Evolutionary conservation across 2,329 filamentous ascomycete genomes (phyloP).

Genomic region (Paraphaeosphaeria minitans): DNA sequence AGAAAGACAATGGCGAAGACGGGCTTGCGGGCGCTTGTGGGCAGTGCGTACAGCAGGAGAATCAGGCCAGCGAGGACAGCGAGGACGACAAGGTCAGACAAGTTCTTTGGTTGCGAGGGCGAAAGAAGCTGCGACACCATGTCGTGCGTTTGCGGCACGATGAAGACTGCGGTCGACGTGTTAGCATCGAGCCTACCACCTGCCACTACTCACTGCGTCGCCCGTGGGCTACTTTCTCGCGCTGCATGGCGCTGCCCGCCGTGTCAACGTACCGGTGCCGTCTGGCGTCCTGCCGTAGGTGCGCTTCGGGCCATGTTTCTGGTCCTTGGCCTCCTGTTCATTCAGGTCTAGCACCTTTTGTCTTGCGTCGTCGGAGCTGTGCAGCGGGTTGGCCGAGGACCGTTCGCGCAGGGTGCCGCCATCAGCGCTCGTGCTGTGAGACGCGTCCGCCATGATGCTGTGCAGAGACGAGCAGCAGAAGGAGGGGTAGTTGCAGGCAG

Average conservation of each 20-base stretch:
- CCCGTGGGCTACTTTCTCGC: not conserved
- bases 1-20: constrained; percentile 83
- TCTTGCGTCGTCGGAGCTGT: constrained; percentile 47
- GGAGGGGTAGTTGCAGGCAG: constrained; percentile 24
- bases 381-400: constrained; percentile 34
- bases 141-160: constrained; percentile 94
- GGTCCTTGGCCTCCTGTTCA: constrained; percentile 53
- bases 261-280: constrained; percentile 75
- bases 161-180: constrained; percentile 70
- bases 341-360: constrained; percentile 57
- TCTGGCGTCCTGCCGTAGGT: constrained; percentile 91
- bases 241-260: not conserved
- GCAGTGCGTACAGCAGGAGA: constrained; percentile 73
- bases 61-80: constrained; percentile 78
- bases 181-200: constrained; percentile 23
- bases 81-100: constrained; percentile 83
- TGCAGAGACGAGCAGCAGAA: constrained; percentile 17
- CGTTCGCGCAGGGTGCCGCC: constrained; percentile 39
- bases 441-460: constrained; percentile 35
- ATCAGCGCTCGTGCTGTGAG: constrained; percentile 26
- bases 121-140: constrained; percentile 98
- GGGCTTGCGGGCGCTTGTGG: constrained; percentile 70
- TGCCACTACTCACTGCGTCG: constrained; percentile 7
- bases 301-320: constrained; percentile 65
- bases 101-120: constrained; percentile 91